Evolutionary conservation across 1,284 basidiomycete genomes (phyloP).

Genomic region (Polyporus tsugae): DNA sequence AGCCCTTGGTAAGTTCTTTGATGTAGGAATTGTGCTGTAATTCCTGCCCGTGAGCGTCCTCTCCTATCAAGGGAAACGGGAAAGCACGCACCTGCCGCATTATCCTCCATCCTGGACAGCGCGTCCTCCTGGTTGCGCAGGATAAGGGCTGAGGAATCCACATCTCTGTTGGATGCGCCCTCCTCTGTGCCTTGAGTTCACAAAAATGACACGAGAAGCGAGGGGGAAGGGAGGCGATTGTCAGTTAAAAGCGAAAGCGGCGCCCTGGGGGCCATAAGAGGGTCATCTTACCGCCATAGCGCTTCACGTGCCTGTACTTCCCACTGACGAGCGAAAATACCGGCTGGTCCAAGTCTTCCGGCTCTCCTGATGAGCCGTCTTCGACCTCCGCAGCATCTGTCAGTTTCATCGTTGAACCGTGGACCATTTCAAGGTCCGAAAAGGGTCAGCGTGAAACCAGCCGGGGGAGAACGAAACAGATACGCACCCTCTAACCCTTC

Average conservation of each 20-base stretch:
- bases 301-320: conserved; percentile 81
- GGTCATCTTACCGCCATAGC: conserved; percentile 57
- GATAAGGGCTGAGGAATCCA: conserved; percentile 52
- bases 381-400: conserved; percentile 2
- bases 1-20: conserved; percentile 84
- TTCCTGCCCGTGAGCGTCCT: not conserved
- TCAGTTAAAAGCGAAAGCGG: not conserved
- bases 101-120: conserved; percentile 65
- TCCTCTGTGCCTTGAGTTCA: conserved; percentile 14
- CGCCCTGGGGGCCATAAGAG: not conserved
- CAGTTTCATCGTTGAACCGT: not conserved
- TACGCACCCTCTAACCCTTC: conserved; percentile 12
- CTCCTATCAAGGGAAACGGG: not conserved
- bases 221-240: not conserved
- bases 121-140: conserved; percentile 71
- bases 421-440: not conserved
- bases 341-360: conserved; percentile 68
- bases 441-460: not conserved
- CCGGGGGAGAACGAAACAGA: not conserved
- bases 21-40: conserved; percentile 71
- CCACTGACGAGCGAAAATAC: conserved; percentile 91
- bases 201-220: not conserved
- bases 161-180: conserved; percentile 15
- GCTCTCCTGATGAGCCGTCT: conserved; percentile 27
- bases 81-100: conserved; percentile 69